Base-by-base conservation (phyloP, 139 green algal species). In the Chlamydomonas sp. region DNA sequence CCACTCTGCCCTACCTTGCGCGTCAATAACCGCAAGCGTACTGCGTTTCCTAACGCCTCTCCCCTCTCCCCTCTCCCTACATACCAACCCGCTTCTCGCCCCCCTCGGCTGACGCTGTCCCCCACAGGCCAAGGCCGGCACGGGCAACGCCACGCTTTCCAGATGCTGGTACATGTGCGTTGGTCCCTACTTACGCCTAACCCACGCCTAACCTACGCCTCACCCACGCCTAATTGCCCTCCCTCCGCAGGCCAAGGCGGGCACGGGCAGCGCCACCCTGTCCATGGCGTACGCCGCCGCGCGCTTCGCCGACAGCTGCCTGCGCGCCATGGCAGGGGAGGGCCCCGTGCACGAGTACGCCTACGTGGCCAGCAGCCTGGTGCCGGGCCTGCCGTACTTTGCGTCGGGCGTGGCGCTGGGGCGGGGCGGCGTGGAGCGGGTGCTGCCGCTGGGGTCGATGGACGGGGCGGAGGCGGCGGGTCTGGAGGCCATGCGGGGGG, bases 221-320 rank as follows among this genome's bases (percentile, higher is more conserved):
- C 31, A 49, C 31, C 31, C 31, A 49, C 31, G 31, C 31, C 31
- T 49, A 49, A 49, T 49, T 49, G 31, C 31, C 31, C 31, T 49
- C 31, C 31, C 31, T 49, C 60, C 89, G 49, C 63, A 90, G 82
- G 90, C 90, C 79, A 93, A 93, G 84, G 83, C 88, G 5, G 90
- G 90, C 20, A 75, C 84, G 5, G 98, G 98, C 66, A 98, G 94
- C 4, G 98, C 98, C 8, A 99, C 98, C 31, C 94, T 99, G 63
- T 98, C 95, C 67, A 99, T 99, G 98, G 98, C 98, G 3, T 97
- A 97, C 73, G 97, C 96, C 2, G 96, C 96, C 1, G 95, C 96
- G 0, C 88, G 93, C 78, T 98, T 98, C 91, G 94, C 93, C 5
- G 94, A 84, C 69, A 78, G 92, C 0, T 97, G 94, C 88, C 85